Percentiles rank a stretch among this genome's conserved stretches.
These are phyloP conservation scores for Nicotiana attenuata DNA, from an alignment of 257 asterid genomes.

Conservation along the genomic window DNA sequence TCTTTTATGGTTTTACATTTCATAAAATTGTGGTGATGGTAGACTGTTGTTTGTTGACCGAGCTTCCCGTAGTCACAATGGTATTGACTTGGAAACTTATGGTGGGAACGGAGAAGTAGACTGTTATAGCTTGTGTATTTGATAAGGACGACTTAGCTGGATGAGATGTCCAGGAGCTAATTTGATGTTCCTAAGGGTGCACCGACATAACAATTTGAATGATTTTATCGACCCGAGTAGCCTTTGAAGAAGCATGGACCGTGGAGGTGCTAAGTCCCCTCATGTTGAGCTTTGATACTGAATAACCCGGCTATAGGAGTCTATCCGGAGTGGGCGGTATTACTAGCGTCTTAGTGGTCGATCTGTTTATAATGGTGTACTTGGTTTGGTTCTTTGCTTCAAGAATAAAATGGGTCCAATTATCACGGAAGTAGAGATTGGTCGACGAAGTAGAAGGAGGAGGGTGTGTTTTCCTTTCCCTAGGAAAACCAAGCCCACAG, in stretches of 20 bases:
- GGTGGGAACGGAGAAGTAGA: neutral
- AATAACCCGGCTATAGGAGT: neutral
- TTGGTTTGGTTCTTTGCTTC: neutral
- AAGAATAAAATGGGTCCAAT: neutral
- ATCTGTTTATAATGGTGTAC: neutral
- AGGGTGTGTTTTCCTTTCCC: neutral
- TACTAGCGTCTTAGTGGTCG: neutral
- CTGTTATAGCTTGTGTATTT: neutral
- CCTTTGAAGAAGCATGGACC: neutral
- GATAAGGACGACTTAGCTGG: neutral
- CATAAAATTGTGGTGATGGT: neutral
- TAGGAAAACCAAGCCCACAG: neutral
- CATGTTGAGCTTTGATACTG: neutral
- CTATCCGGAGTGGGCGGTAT: neutral
- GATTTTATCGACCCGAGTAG: neutral
- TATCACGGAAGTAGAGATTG: neutral
- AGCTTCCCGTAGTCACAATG: neutral
- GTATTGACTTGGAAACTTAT: neutral
- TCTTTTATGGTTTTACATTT: neutral
- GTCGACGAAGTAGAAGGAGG: neutral
- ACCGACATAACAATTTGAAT: neutral
- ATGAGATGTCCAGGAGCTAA: neutral
- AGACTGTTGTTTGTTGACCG: neutral
- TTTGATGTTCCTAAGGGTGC: neutral
- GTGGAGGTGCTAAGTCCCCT: neutral